Base-by-base conservation (phyloP, 805 yeast genomes). In the Candida ponderosae region DNA sequence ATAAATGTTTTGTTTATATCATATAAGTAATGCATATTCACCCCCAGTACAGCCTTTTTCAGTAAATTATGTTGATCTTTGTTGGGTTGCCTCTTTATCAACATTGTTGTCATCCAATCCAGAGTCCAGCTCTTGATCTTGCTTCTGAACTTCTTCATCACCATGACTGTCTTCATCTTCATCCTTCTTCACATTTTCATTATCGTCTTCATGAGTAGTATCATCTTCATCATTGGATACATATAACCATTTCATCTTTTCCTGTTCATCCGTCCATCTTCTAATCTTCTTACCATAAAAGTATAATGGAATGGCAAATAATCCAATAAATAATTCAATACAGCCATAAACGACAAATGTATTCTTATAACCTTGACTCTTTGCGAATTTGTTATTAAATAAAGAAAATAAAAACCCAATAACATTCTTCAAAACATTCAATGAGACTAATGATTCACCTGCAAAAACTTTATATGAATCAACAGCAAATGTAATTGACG, bases 391-490 rank as follows among this genome's bases (percentile, higher is more conserved):
- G 36, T 70, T 73, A 47, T 73, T 76, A 56, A 77, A 76, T 19
- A 76, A 59, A 5, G 81, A 72, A 46, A 76, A 76, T 14, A 66
- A 48, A 42, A 76, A 74, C 3, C 81, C 82, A 26, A 74, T 34
- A 9, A 72, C 53, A 44, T 77, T 77, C 53, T 77, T 76, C 37
- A 64, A 53, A 35, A 76, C 57, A 49, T 76, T 76, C 37, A 76
- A 61, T 6, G 79, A 63, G 3, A 77, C 83, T 26, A 77, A 59
- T 0, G 77, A 65, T 47, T 77, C 82, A 3, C 75, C 65, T 0
- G 83, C 80, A 59, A 66, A 74, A 62, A 66, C 61, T 40, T 68
- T 68, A 52, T 76, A 75, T 11, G 71, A 65, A 50, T 76, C 82
- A 18, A 76, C 76, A 4, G 75, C 65, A 49, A 67, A 75, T 2